Base-by-base conservation (phyloP, 495 filamentous ascomycete genomes). In the Penicillium riverlandense region DNA sequence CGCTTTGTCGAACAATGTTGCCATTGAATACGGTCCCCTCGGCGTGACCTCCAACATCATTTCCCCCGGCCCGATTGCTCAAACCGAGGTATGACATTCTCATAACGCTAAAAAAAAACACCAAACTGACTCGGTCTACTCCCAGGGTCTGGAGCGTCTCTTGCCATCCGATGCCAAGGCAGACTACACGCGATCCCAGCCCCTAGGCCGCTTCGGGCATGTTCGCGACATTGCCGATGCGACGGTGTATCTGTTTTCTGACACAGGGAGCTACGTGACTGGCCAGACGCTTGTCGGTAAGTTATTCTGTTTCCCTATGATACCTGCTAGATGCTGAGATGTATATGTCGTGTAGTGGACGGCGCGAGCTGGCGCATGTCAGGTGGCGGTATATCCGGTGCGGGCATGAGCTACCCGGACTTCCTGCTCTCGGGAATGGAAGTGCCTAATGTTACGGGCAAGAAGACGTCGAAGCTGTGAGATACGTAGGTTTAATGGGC, bases 191-290 rank as follows among this genome's bases (percentile, higher is more conserved):
- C 63, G 57, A 43, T 43, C 61, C 55, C 40, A 88, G 14, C 92
- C 92, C 0, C 60, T 84, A 0, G 87, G 88, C 10, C 71, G 88
- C 38, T 76, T 76, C 49, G 92, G 91, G n/a, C 79, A 74, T 1
- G 78, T 95, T 8, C 81, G 81, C 44, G 91, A 98, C 53, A 90
- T 98, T 55, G 85, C 90, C 0, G 90, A 98, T 67, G 87, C 90
- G 11, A 95, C 90, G 0, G 81, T 97, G 0, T 97, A 79, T 51
- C 62, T 96, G 15, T 89, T 96, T 50, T 82, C 81, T 16, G 84
- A 91, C 38, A 80, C 85, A 0, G 90, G 85, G 3, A 90, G 80
- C 54, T 96, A 86, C 57, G 77, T 96, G 7, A 94, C 81, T 49
- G 88, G 88, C 2, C 79, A 84, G 33, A 76, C 76, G 6, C 62